These are phyloP conservation scores for Euphorbia lathyris DNA, from an alignment of 345 rosid genomes.

Conservation along the genomic window DNA sequence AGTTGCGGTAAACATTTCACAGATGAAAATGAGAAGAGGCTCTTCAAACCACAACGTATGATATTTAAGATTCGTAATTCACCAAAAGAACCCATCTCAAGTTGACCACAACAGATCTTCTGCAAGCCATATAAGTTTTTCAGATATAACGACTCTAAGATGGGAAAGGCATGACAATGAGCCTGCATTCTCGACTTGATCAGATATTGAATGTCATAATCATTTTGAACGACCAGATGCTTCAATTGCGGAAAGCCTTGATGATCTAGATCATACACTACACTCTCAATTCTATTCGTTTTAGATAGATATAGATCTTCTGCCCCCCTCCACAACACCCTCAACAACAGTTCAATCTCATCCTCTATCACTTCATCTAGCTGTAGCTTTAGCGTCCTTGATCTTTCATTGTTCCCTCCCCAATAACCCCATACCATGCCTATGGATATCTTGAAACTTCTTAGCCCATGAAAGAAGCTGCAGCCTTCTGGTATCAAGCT, in stretches of 20 bases:
- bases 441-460: slow-evolving; percentile 17
- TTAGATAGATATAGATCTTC: neutral
- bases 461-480: neutral
- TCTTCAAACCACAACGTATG: too few relatives aligned
- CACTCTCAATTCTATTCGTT: neutral
- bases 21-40: too few relatives aligned
- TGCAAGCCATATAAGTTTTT: neutral
- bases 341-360: neutral
- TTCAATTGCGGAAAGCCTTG: slow-evolving; percentile 2
- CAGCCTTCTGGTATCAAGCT: neutral
- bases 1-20: too few relatives aligned
- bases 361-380: neutral
- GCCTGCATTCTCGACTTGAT: neutral
- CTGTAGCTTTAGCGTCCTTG: slow-evolving; percentile 17
- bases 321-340: neutral
- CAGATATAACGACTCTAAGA: neutral
- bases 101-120: too few relatives aligned
- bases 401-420: neutral
- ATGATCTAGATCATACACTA: neutral
- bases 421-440: slow-evolving; percentile 15
- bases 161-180: neutral
- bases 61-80: neutral
- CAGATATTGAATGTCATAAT: neutral
- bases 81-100: neutral
- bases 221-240: neutral